These are phyloP conservation scores for Ganoderma boninense DNA, from an alignment of 1,284 basidiomycete genomes.

Conservation along the genomic window DNA sequence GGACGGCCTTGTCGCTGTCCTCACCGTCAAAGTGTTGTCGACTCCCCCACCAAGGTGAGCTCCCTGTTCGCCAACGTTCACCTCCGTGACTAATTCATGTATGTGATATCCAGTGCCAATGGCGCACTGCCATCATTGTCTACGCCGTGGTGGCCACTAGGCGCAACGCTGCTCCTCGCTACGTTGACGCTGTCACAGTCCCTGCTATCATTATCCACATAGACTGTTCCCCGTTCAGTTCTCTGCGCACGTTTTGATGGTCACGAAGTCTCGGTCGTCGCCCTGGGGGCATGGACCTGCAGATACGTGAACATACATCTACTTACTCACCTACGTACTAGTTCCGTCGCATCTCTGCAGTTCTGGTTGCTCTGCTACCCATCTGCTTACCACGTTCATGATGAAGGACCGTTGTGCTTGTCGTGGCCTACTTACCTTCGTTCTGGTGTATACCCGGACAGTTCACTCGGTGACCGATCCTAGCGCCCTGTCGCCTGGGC, in stretches of 20 bases:
- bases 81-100: neutral
- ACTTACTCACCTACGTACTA: conserved; percentile 2
- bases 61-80: neutral
- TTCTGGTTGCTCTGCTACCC: neutral
- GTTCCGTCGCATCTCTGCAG: conserved; percentile 4
- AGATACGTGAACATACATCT: neutral
- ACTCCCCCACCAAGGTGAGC: conserved; percentile 44
- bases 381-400: neutral
- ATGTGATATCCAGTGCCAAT: conserved; percentile 5
- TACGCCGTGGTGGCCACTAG: conserved; percentile 20
- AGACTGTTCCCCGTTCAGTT: conserved; percentile 13
- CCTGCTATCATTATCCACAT: conserved; percentile 28
- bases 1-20: conserved; percentile 87
- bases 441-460: conserved; percentile 29
- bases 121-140: conserved; percentile 12
- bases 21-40: conserved; percentile 75
- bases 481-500: neutral
- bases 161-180: conserved; percentile 15
- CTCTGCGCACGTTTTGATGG: neutral
- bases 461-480: conserved; percentile 13
- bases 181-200: conserved; percentile 13
- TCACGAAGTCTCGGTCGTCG: neutral
- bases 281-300: neutral
- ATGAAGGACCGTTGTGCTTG: conserved; percentile 3
- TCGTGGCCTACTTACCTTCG: conserved; percentile 24